Base-by-base conservation (phyloP, 495 filamentous ascomycete species). In the Penicillium canescens region DNA sequence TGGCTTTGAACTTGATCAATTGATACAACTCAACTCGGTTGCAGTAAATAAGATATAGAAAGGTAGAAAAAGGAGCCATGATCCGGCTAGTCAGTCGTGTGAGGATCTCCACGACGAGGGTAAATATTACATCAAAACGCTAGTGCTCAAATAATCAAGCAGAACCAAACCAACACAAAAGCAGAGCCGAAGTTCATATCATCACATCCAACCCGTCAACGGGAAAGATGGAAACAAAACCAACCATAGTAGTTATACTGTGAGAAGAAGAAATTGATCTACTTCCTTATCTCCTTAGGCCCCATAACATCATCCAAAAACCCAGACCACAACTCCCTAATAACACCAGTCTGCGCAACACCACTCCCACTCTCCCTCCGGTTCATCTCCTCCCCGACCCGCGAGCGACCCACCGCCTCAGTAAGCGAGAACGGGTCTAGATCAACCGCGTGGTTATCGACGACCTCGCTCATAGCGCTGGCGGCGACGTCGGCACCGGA, bases 241-340 rank as follows among this genome's bases (percentile, higher is more conserved):
- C 3, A 24, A 23, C 11, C 8, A 31, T 18, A 28, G 11, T 10
- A 49, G 31, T 5, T 21, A 38, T 6, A 31, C 14, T 26, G 3
- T 5, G 7, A 26, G 24, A 26, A 26, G 24, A 26, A 26, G 24
- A 12, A 13, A 18, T 18, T 1, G 18, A 35, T n/a, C 48, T 62
- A 71, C 43, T 72, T 65, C 18, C 61, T 58, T 57, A 48, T 42
- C 61, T 68, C 54, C 54, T 71, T 73, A 13, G 71, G 69, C 24
- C 80, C 81, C 46, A 86, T 65, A 18, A 86, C 54, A 70, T 87
- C 84, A 50, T 87, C 83, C 51, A 85, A 46, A 21, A 87, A 71
- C 1, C 81, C 82, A 56, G 64, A 51, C 78, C 80, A 84, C 2
- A 87, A 46, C 65, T 82, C 70, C 35, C 57, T 57, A 2, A 79